These are phyloP conservation scores for Thuidium tamariscinum DNA, from an alignment of 225 moss, liverwort and hornwort species.

Conservation along the genomic window DNA sequence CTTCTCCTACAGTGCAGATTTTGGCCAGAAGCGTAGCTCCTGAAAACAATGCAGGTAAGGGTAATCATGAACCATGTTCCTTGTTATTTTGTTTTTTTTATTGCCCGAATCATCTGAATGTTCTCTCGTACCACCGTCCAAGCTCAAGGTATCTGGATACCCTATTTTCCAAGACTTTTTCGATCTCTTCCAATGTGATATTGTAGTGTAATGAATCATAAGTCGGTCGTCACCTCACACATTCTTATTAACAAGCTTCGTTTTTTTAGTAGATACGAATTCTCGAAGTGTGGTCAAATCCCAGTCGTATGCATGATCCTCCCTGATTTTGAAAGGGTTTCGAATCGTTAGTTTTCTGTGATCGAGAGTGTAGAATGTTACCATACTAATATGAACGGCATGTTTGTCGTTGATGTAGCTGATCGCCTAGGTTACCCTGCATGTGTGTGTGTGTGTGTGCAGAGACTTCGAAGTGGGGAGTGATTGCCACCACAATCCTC, in stretches of 20 bases:
- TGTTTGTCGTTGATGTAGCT: background rate
- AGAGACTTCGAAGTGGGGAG: background rate
- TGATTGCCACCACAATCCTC: background rate
- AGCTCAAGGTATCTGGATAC: background rate
- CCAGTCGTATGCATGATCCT: background rate
- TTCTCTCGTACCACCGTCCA: background rate
- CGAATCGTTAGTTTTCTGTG: background rate
- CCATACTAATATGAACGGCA: too few species aligned
- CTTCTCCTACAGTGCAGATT: background rate
- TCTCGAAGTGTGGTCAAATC: background rate
- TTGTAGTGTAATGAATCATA: too few species aligned
- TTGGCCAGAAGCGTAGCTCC: background rate
- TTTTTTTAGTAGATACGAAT: background rate
- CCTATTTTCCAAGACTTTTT: background rate
- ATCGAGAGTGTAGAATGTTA: background rate
- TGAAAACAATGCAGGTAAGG: background rate
- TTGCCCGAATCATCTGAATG: background rate
- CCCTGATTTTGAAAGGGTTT: background rate
- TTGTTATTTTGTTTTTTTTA: background rate
- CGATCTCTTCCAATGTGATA: background rate
- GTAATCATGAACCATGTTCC: background rate
- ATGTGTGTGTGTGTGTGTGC: too few species aligned
- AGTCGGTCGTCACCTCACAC: background rate
- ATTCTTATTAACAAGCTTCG: too few species aligned
- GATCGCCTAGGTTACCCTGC: background rate